phyloP scores from a whole-genome alignment of 768 basidiomycete genomes.

The Daedaleopsis nitida region DNA sequence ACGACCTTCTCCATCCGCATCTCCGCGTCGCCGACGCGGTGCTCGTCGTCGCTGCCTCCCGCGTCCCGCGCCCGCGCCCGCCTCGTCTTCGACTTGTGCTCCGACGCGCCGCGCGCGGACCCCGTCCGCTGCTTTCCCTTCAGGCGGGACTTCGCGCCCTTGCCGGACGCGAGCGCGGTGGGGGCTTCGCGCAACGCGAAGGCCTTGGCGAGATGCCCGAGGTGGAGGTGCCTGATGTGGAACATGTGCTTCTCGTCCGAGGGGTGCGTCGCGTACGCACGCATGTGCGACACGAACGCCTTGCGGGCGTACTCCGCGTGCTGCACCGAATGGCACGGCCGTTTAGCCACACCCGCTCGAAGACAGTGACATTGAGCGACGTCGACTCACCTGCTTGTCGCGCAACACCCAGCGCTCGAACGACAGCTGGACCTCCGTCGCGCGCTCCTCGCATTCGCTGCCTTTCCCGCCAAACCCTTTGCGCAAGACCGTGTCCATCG shows the following conservation, averaged over 20 bases:
- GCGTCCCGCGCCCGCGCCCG: conserved; percentile 7
- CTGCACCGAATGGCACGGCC: conserved; percentile 42
- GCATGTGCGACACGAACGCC: conserved; percentile 90
- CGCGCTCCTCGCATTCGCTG: conserved; percentile 80
- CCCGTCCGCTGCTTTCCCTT: conserved; percentile 16
- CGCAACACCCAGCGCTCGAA: conserved; percentile 93
- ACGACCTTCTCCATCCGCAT: conserved; percentile 86
- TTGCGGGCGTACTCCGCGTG: conserved; percentile 75
- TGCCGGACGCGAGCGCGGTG: conserved; percentile 33
- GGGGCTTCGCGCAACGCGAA: conserved; percentile 91
- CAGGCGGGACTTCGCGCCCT: conserved; percentile 10
- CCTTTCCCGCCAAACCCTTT: conserved; percentile 87
- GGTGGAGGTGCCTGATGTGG: conserved; percentile 90
- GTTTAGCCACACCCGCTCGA: background rate
- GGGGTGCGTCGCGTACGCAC: conserved; percentile 97
- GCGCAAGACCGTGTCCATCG: conserved; percentile 70
- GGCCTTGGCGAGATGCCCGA: conserved; percentile 92
- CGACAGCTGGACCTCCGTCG: conserved; percentile 93
- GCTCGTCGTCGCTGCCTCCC: conserved; percentile 30
- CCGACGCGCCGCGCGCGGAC: conserved; percentile 3
- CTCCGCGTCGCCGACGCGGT: conserved; percentile 55
- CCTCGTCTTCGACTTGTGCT: conserved; percentile 6
- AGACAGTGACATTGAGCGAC: background rate
- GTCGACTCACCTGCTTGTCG: conserved; percentile 60
- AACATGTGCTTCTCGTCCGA: conserved; percentile 95